Percentiles rank a stretch among this genome's conserved stretches.
phyloP scores from a whole-genome alignment of 371 early-diverging fungal species.

The Lichtheimia ramosa region DNA sequence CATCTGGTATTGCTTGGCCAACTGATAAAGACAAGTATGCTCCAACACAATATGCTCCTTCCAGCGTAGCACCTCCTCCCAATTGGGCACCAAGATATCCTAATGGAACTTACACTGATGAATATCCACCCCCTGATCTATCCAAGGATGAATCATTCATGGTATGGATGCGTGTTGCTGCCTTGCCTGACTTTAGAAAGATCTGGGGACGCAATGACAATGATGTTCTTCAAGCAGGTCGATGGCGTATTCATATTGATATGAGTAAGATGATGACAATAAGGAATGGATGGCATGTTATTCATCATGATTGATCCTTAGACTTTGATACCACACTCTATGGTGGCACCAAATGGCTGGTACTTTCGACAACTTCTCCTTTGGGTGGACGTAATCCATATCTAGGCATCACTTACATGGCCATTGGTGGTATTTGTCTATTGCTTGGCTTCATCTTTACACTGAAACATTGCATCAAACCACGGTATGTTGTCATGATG shows the following conservation, averaged over 20 bases:
- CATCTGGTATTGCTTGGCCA: slow-evolving; percentile 87
- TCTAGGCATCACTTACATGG: slow-evolving; percentile 91
- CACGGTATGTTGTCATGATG: slow-evolving; percentile 59
- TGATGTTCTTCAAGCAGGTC: slow-evolving; percentile 55
- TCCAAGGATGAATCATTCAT: slow-evolving; percentile 80
- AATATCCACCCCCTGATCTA: slow-evolving; percentile 70
- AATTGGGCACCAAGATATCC: slow-evolving; percentile 70
- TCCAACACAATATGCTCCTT: slow-evolving; percentile 50
- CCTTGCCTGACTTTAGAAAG: slow-evolving; percentile 96
- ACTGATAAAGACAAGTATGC: slow-evolving; percentile 78
- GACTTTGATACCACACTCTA: slow-evolving; percentile 81
- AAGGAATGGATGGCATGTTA: neutral
- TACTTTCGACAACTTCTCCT: slow-evolving; percentile 87
- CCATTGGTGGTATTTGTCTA: slow-evolving; percentile 83
- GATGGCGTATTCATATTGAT: slow-evolving; percentile 68
- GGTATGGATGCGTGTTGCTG: slow-evolving; percentile 99
- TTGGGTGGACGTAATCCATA: slow-evolving; percentile 95
- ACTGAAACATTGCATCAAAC: slow-evolving; percentile 82
- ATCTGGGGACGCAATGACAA: slow-evolving; percentile 81
- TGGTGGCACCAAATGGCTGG: slow-evolving; percentile 91
- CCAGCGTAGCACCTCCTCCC: slow-evolving; percentile 74
- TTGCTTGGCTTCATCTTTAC: slow-evolving; percentile 85
- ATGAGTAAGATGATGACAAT: slow-evolving; percentile 50
- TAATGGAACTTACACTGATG: slow-evolving; percentile 58
- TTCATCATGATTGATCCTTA: slow-evolving; percentile 19